Conservation (phyloP, 1,139 yeast genomes). For the Candida labiduridarum region DNA sequence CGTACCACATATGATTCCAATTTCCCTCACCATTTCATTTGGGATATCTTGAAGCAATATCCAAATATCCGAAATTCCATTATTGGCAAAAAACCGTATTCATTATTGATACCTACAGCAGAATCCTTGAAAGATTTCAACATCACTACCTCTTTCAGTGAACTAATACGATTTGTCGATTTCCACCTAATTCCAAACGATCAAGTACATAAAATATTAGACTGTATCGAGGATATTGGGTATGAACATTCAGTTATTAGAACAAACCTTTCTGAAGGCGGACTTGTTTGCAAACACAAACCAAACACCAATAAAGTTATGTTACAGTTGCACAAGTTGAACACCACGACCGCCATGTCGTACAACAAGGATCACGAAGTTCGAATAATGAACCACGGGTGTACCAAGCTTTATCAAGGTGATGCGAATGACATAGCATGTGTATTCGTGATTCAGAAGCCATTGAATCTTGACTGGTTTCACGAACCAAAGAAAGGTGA, state of each 20-base stretch:
- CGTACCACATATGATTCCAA: slow-evolving; percentile 47
- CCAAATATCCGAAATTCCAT: slow-evolving; percentile 32
- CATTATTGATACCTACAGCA: slow-evolving; percentile 75
- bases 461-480: slow-evolving; percentile 61
- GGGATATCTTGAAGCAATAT: slow-evolving; percentile 46
- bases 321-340: slow-evolving; percentile 27
- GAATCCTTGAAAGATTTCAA: slow-evolving; percentile 57
- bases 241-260: slow-evolving; percentile 15
- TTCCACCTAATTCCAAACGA: slow-evolving; percentile 71
- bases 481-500: slow-evolving; percentile 31
- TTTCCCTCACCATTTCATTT: slow-evolving; percentile 39
- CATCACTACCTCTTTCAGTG: slow-evolving; percentile 45
- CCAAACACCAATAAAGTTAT: slow-evolving; percentile 42
- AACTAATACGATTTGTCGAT: slow-evolving; percentile 57
- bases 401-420: slow-evolving; percentile 45
- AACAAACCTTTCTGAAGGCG: slow-evolving; percentile 41
- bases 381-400: slow-evolving; percentile 66
- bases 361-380: slow-evolving; percentile 67
- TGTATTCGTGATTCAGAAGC: slow-evolving; percentile 71
- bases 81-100: slow-evolving; percentile 38
- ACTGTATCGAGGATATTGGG: slow-evolving; percentile 27
- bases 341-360: slow-evolving; percentile 17
- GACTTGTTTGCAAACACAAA: slow-evolving; percentile 45
- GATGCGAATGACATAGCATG: slow-evolving; percentile 43
- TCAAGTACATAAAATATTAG: slow-evolving; percentile 36